Conservation (phyloP, 2,329 filamentous ascomycete genomes). For the Fusarium compactum region DNA sequence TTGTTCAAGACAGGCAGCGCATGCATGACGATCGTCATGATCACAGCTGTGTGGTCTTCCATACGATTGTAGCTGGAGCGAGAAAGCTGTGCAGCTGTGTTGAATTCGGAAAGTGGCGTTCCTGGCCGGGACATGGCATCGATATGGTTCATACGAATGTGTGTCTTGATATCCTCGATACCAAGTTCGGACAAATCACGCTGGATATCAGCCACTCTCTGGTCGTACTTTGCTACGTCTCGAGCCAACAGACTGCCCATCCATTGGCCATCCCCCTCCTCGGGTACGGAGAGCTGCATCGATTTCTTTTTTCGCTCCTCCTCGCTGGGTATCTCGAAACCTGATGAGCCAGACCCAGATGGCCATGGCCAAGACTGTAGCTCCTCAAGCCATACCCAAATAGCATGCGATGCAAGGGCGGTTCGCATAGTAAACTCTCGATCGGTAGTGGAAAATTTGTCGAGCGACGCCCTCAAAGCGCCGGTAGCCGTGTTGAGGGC, state of each 20-base stretch:
- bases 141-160: conserved; percentile 85
- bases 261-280: conserved; percentile 57
- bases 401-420: conserved; percentile 75
- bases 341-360: conserved; percentile 59
- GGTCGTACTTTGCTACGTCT: conserved; percentile 76
- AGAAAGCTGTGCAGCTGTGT: conserved; percentile 56
- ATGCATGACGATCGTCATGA: conserved; percentile 93
- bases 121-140: conserved; percentile 61
- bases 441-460: conserved; percentile 72
- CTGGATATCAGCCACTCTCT: conserved; percentile 78
- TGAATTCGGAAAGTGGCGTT: conserved; percentile 52
- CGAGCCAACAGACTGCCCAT: conserved; percentile 77
- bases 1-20: conserved; percentile 84
- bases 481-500: conserved; percentile 68
- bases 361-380: conserved; percentile 72
- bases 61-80: conserved; percentile 74
- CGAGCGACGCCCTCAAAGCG: conserved; percentile 69
- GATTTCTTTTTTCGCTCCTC: conserved; percentile 57
- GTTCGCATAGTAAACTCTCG: conserved; percentile 78
- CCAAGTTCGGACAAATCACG: conserved; percentile 76
- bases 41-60: conserved; percentile 89
- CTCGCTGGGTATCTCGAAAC: conserved; percentile 64
- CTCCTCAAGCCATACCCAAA: conserved; percentile 82
- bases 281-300: conserved; percentile 40
- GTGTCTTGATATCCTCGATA: conserved; percentile 88